Evolutionary conservation across 2,329 filamentous ascomycete genomes (phyloP), one percentile per base, ranked within the genome.

Genomic region (Alternaria incomplexa): DNA sequence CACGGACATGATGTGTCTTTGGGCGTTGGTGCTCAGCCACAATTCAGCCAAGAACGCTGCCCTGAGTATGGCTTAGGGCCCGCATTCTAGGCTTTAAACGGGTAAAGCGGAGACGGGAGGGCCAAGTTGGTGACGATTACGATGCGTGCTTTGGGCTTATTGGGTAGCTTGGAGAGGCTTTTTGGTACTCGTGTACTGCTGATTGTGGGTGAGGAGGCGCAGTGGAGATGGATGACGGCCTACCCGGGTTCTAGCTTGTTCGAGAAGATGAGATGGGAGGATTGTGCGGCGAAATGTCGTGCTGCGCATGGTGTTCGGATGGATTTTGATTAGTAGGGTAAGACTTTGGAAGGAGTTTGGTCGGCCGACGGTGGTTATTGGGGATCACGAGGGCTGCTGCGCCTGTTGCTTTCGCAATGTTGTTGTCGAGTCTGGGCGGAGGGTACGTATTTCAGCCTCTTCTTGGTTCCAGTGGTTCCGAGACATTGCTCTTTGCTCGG

Each of bases 1-100:
- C 63, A 47, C 20, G 56, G 63, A 32, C 63, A 65, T 36, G 60
- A 61, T 61, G 43, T 11, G 64, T 45, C 13, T 30, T 23, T 12
- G 32, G 15, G 32, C 32, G 32, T 40, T n/a, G 40, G 5, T 56
- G 62, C 65, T 66, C 60, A 67, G 63, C 65, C 65, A 67, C 65
- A 62, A 48, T 23, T 15, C 13, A 40, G 51, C 58, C 65, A 58
- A 67, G 60, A 36, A 11, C 30, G 30, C 40, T 17, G 36, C n/a
- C 36, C 36, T 15, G 36, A 40, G 36, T 40, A 40, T 40, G 36
- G 36, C 36, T 17, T 17, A 8, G 36, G n/a, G 36, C 36, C 36
- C 36, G 36, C 15, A 40, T 17, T 36, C 36, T 40, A 40, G 36
- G 20, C 48, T 36, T 15, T n/a, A 4, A 50, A 57, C 56, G 62